phyloP scores from a whole-genome alignment of 2,329 filamentous ascomycete species.

The Fusarium napiforme region DNA sequence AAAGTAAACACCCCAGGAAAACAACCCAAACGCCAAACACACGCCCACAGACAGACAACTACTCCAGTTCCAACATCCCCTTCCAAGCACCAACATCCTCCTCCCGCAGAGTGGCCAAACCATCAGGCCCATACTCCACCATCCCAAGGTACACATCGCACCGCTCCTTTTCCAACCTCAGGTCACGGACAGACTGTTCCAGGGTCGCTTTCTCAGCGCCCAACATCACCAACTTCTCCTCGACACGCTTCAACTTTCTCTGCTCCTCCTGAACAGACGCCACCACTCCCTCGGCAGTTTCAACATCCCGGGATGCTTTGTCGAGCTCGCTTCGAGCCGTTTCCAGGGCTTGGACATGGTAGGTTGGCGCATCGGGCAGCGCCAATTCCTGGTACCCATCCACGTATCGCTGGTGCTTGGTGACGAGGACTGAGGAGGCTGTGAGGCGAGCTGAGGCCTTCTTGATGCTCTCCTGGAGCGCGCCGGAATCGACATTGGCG shows the following conservation, averaged over 20 bases:
- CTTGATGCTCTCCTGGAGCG: background rate
- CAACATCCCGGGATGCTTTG: background rate
- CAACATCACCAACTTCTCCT: background rate
- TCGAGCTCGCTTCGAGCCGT: background rate
- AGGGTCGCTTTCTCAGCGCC: background rate
- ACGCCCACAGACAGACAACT: background rate
- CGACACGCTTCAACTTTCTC: background rate
- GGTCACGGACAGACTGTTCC: background rate
- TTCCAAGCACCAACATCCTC: background rate
- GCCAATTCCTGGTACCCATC: background rate
- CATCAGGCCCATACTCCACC: background rate
- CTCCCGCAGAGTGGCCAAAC: background rate
- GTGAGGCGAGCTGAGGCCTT: background rate
- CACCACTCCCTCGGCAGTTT: background rate
- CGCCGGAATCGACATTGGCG: background rate
- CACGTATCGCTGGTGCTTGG: background rate
- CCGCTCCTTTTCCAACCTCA: background rate
- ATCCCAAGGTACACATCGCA: background rate
- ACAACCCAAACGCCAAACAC: background rate
- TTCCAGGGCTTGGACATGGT: background rate
- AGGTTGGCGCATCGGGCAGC: background rate
- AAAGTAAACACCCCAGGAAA: background rate
- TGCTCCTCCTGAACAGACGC: background rate
- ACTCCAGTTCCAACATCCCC: background rate
- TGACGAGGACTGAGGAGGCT: background rate